Conservation (phyloP, 192 early-diverging fungal species). For the Rhizoclosmatium globosum region DNA sequence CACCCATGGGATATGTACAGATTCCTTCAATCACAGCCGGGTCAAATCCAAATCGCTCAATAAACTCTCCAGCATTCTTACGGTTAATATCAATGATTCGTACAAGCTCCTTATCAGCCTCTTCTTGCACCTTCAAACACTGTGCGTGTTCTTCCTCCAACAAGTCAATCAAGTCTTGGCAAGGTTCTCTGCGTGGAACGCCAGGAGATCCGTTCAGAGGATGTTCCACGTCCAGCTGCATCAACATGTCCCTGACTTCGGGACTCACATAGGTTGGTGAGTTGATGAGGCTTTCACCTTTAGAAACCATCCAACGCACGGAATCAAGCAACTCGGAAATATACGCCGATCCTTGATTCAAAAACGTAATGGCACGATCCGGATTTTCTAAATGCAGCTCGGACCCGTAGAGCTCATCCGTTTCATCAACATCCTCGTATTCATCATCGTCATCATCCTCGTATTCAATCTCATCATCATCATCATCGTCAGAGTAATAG, state of each 20-base stretch:
- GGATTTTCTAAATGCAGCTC: slow-evolving; percentile 20
- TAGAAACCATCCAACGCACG: slow-evolving; percentile 34
- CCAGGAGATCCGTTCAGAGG: neutral
- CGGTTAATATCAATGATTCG: slow-evolving; percentile 29
- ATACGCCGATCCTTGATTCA: slow-evolving; percentile 32
- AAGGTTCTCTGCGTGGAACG: neutral
- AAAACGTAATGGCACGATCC: slow-evolving; percentile 29
- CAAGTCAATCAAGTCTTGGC: slow-evolving; percentile 35
- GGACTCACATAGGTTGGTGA: slow-evolving; percentile 16
- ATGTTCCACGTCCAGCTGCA: neutral
- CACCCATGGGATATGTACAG: slow-evolving; percentile 19
- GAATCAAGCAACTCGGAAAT: slow-evolving; percentile 30
- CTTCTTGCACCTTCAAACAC: slow-evolving; percentile 11
- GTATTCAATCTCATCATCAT: neutral
- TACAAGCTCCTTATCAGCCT: slow-evolving; percentile 17
- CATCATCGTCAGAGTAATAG: neutral
- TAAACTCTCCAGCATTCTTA: slow-evolving; percentile 30
- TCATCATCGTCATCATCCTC: slow-evolving; percentile 10
- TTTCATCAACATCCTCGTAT: slow-evolving; percentile 24
- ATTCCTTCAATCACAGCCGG: slow-evolving; percentile 18
- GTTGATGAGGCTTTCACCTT: slow-evolving; percentile 29
- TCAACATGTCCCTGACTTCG: slow-evolving; percentile 9
- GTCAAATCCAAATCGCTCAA: slow-evolving; percentile 34
- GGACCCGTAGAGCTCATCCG: neutral
- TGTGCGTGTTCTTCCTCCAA: slow-evolving; percentile 14